Evolutionary conservation across 2,329 filamentous ascomycete genomes (phyloP).

Genomic region (Aspergillus ochraceus): DNA sequence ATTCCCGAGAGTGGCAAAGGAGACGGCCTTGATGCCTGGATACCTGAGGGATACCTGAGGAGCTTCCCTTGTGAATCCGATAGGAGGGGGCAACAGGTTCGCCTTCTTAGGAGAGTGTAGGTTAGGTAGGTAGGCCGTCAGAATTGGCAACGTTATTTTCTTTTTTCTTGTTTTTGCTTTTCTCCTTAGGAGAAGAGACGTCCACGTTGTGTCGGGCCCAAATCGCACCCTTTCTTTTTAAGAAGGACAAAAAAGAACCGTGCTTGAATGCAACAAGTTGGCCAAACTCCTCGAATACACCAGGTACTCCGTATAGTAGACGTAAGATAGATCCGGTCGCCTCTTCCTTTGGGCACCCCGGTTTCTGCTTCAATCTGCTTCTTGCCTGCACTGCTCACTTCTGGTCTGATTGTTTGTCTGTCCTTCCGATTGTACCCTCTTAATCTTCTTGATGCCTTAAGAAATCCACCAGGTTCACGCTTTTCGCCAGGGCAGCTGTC

Average conservation of each 20-base stretch:
- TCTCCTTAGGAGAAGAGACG: not conserved
- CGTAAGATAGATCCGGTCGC: constrained; percentile 15
- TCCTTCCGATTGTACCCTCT: constrained; percentile 17
- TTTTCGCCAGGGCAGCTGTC: not conserved
- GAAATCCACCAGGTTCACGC: not conserved
- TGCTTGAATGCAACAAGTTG: constrained; percentile 15
- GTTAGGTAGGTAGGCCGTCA: not conserved
- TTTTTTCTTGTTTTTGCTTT: not conserved
- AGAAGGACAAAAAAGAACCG: constrained; percentile 12
- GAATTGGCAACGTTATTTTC: not conserved
- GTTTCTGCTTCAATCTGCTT: constrained; percentile 3
- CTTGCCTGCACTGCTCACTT: constrained; percentile 4
- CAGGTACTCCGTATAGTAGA: constrained; percentile 25
- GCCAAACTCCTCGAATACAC: constrained; percentile 24
- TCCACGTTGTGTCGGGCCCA: constrained; percentile 2
- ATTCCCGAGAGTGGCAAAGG: constrained; percentile 4
- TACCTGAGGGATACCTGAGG: not conserved
- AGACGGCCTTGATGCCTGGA: not conserved
- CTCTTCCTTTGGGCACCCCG: constrained; percentile 3
- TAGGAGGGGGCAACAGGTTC: not conserved
- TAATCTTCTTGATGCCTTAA: constrained; percentile 5
- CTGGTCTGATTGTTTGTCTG: constrained; percentile 11
- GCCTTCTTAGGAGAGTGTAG: not conserved
- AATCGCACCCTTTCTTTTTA: constrained; percentile 7
- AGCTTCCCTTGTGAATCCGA: not conserved